A percentile compares a stretch with the other conserved stretches of the same genome.
These are phyloP conservation scores for Ceratocystiopsis sp. DNA, from an alignment of 2,329 filamentous ascomycete genomes.

Conservation along the genomic window DNA sequence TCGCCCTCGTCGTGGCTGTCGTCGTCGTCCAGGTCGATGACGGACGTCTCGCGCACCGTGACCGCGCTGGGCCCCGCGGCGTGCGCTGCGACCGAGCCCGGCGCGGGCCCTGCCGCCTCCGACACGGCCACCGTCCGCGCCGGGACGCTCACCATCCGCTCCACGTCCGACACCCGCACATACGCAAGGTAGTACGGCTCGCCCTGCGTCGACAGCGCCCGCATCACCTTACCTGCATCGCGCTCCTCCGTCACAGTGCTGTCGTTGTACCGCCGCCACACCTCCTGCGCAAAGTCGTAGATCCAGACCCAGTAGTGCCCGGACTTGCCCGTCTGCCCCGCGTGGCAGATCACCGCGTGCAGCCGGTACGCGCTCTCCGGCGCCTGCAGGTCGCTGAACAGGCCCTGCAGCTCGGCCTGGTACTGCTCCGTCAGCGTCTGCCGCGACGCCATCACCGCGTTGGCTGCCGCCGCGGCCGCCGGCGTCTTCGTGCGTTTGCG, in stretches of 20 bases:
- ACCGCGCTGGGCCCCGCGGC: no score
- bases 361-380: conserved; percentile 55
- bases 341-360: conserved; percentile 87
- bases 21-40: no score
- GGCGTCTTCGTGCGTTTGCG: no score
- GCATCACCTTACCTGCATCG: conserved; percentile 53
- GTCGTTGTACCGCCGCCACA: conserved; percentile 95
- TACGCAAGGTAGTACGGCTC: conserved; percentile 39
- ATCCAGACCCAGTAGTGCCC: conserved; percentile 98
- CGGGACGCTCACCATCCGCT: conserved; percentile 14
- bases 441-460: background rate
- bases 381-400: conserved; percentile 43
- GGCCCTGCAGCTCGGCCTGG: conserved; percentile 21
- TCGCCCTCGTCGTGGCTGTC: no score
- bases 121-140: background rate
- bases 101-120: no score
- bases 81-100: no score
- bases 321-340: conserved; percentile 44
- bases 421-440: conserved; percentile 9
- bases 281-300: conserved; percentile 60
- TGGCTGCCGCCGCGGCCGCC: background rate
- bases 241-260: conserved; percentile 54
- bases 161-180: conserved; percentile 15
- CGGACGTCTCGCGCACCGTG: no score
- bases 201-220: conserved; percentile 46